Conservation (phyloP, 2,329 filamentous ascomycete genomes). For the Hyphodiscus sp. region DNA sequence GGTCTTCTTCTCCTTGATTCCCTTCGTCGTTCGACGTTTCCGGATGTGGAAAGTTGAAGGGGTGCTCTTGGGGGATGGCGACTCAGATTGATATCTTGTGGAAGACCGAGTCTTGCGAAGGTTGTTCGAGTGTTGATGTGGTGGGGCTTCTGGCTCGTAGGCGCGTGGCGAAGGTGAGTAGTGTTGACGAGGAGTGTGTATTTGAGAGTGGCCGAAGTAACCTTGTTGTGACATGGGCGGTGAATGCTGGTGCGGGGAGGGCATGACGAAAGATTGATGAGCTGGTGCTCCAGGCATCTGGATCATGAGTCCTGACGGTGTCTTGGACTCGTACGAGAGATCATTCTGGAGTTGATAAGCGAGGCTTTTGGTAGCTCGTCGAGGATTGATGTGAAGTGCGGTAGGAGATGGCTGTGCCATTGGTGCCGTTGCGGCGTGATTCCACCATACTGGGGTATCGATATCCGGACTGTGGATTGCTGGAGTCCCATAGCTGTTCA, state of each 20-base stretch:
- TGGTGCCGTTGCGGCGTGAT: constrained; percentile 21
- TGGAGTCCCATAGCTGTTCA: constrained; percentile 9
- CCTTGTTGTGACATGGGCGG: constrained; percentile 10
- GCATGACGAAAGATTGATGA: constrained; percentile 20
- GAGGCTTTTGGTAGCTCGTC: constrained; percentile 24
- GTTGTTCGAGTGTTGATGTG: constrained; percentile 5
- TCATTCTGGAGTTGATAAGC: constrained; percentile 27
- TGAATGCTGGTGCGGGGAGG: constrained; percentile 7
- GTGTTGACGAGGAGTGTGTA: constrained; percentile 4
- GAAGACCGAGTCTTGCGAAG: constrained; percentile 6
- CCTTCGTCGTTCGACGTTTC: constrained; percentile 20
- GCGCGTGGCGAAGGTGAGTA: not conserved
- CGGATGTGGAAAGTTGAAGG: constrained; percentile 17
- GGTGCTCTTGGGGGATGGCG: constrained; percentile 7
- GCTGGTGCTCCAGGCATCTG: constrained; percentile 21
- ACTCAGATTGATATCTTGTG: constrained; percentile 14
- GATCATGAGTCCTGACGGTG: constrained; percentile 25
- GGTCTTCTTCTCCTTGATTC: constrained; percentile 30
- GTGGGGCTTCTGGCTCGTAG: not conserved
- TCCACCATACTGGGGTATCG: constrained; percentile 26
- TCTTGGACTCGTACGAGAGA: constrained; percentile 16
- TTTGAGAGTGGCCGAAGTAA: constrained; percentile 9
- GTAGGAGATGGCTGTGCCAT: constrained; percentile 25
- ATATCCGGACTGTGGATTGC: constrained; percentile 9
- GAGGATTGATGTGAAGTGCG: constrained; percentile 20